Evolutionary conservation across 1,284 basidiomycete genomes (phyloP).

Genomic region (Sporisorium graminicola): DNA sequence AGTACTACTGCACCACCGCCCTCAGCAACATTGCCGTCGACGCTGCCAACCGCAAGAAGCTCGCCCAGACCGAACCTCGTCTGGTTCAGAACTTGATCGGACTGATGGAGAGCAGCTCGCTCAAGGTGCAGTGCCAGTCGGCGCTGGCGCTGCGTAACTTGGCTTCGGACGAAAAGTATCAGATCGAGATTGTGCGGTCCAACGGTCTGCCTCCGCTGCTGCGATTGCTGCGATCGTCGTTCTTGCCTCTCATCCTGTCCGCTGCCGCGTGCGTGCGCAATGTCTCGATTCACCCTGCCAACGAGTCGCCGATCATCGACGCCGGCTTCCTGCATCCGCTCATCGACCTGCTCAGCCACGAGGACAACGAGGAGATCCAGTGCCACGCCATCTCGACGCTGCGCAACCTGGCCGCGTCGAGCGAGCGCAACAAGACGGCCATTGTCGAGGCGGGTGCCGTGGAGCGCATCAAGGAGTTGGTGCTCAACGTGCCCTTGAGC

Average conservation of each 20-base stretch:
- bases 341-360: conserved; percentile 95
- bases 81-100: conserved; percentile 93
- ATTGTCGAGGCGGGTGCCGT: conserved; percentile 99
- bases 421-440: conserved; percentile 97
- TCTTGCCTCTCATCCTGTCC: conserved; percentile 97
- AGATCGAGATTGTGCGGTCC: conserved; percentile 96
- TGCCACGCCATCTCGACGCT: conserved; percentile 99
- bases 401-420: conserved; percentile 94
- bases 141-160: conserved; percentile 95
- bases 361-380: conserved; percentile 99
- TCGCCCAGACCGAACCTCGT: conserved; percentile 93
- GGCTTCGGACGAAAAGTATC: conserved; percentile 99
- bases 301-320: conserved; percentile 99
- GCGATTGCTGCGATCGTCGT: conserved; percentile 94
- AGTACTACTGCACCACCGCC: conserved; percentile 99
- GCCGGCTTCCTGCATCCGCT: conserved; percentile 95
- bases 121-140: conserved; percentile 99
- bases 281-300: conserved; percentile 97
- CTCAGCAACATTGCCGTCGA: conserved; percentile 90
- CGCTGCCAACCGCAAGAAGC: conserved; percentile 85
- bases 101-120: conserved; percentile 95
- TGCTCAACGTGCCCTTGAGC: conserved; percentile 92
- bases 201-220: conserved; percentile 92
- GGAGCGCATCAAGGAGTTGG: conserved; percentile 95
- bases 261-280: conserved; percentile 99